phyloP scores from a whole-genome alignment of 352 stramenopile genomes.

The Phytophthora citricola region DNA sequence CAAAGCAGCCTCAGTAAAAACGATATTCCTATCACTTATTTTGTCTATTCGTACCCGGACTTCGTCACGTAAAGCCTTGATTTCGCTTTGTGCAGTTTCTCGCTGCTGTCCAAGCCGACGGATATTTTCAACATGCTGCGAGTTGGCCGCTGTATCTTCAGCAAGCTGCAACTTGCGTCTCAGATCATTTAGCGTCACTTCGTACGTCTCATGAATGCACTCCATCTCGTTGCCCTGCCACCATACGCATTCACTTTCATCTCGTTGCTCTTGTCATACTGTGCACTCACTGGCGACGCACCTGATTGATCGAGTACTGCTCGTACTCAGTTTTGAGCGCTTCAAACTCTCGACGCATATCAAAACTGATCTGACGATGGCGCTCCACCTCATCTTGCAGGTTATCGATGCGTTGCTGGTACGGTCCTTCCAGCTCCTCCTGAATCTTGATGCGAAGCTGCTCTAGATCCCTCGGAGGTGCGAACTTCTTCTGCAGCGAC shows the following conservation, averaged over 20 bases:
- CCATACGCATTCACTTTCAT: neutral
- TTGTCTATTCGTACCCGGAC: conserved; percentile 44
- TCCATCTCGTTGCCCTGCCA: conserved; percentile 75
- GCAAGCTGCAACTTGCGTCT: conserved; percentile 55
- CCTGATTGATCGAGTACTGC: conserved; percentile 80
- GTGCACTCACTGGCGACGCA: conserved; percentile 7
- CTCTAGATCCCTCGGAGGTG: conserved; percentile 80
- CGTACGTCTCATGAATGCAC: conserved; percentile 72
- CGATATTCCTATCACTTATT: neutral
- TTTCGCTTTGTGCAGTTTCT: conserved; percentile 59
- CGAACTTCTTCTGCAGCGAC: conserved; percentile 83
- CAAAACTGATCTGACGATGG: conserved; percentile 69
- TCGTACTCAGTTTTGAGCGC: conserved; percentile 88
- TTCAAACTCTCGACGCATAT: conserved; percentile 77
- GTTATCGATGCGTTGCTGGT: conserved; percentile 67
- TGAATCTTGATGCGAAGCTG: conserved; percentile 86
- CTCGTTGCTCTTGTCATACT: neutral
- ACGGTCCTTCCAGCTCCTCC: conserved; percentile 78
- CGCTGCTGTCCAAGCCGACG: conserved; percentile 64
- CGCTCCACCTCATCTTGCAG: conserved; percentile 81
- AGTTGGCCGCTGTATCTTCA: conserved; percentile 48
- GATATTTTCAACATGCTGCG: conserved; percentile 48
- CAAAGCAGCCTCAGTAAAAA: neutral
- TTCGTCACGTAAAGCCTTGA: conserved; percentile 69
- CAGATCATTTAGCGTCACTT: conserved; percentile 63